Conservation (phyloP, 2,329 filamentous ascomycete genomes). For the Colletotrichum sansevieriae region DNA sequence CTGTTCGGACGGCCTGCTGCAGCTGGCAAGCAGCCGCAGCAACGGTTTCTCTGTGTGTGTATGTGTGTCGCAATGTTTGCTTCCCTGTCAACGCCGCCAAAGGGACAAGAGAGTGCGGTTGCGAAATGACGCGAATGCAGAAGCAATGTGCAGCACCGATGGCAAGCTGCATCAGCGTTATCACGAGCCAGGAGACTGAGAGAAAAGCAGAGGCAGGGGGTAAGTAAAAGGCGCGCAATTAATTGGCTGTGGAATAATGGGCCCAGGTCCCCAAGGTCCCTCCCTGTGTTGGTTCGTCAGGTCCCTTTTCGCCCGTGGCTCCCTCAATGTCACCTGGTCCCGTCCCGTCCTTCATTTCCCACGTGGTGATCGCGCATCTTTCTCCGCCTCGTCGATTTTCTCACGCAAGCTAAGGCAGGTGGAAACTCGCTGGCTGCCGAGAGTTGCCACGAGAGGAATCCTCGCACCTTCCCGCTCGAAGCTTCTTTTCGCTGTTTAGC, state of each 20-base stretch:
- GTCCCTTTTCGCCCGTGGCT: neutral
- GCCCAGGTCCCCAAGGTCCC: constrained; percentile 22
- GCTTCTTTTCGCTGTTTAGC: neutral
- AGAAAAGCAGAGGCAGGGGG: neutral
- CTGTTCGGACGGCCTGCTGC: neutral
- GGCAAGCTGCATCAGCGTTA: constrained; percentile 6
- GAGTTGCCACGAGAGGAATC: constrained; percentile 6
- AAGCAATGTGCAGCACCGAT: constrained; percentile 16
- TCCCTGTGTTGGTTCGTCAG: constrained; percentile 23
- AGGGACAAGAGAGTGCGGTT: neutral
- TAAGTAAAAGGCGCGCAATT: neutral
- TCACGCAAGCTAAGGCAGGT: constrained; percentile 3
- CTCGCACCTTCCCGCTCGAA: neutral
- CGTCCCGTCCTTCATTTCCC: neutral
- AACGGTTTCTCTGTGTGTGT: neutral
- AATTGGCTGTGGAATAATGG: neutral
- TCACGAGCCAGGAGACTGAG: neutral
- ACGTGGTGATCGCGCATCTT: constrained; percentile 24
- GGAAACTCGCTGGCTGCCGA: neutral
- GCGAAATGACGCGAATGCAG: neutral
- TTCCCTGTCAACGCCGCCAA: neutral
- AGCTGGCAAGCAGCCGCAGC: neutral
- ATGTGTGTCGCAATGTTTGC: neutral
- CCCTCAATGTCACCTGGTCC: neutral
- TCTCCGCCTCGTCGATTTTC: constrained; percentile 18